Conservation (phyloP, 2,329 filamentous ascomycete species). For the Graphiopsis chlorocephala region DNA sequence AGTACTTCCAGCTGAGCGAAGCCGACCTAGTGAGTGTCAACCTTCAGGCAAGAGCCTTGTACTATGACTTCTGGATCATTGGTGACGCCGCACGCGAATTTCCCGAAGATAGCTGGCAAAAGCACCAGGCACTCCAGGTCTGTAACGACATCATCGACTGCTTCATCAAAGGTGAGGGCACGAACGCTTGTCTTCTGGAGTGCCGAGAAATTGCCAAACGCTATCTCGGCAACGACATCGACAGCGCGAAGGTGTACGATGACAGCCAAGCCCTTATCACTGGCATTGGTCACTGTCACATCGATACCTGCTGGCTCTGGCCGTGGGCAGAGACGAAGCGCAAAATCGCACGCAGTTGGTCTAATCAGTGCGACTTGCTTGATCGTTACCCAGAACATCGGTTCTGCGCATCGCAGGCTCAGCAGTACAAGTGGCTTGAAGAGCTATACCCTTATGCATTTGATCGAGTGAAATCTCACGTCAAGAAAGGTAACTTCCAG, state of each 20-base stretch:
- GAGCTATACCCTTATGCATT: constrained; percentile 83
- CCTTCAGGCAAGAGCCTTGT: constrained; percentile 74
- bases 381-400: constrained; percentile 91
- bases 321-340: constrained; percentile 97
- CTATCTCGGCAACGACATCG: constrained; percentile 77
- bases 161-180: constrained; percentile 75
- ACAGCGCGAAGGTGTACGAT: constrained; percentile 81
- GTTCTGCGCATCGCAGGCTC: constrained; percentile 89
- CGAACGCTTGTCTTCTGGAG: constrained; percentile 70
- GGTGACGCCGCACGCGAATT: constrained; percentile 89
- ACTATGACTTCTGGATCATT: constrained; percentile 95
- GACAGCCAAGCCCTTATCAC: constrained; percentile 74
- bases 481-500: constrained; percentile 86
- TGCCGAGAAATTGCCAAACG: constrained; percentile 79
- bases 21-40: constrained; percentile 91
- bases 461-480: constrained; percentile 85
- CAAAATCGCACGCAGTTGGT: constrained; percentile 94
- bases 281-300: constrained; percentile 94
- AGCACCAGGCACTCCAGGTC: constrained; percentile 79
- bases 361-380: constrained; percentile 92
- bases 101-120: constrained; percentile 80
- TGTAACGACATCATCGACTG: constrained; percentile 86
- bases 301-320: constrained; percentile 98
- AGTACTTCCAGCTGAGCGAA: constrained; percentile 69
- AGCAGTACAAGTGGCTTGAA: constrained; percentile 98